Base-by-base conservation (phyloP, 73 alveolate genomes). In the Effrenium voratum region DNA sequence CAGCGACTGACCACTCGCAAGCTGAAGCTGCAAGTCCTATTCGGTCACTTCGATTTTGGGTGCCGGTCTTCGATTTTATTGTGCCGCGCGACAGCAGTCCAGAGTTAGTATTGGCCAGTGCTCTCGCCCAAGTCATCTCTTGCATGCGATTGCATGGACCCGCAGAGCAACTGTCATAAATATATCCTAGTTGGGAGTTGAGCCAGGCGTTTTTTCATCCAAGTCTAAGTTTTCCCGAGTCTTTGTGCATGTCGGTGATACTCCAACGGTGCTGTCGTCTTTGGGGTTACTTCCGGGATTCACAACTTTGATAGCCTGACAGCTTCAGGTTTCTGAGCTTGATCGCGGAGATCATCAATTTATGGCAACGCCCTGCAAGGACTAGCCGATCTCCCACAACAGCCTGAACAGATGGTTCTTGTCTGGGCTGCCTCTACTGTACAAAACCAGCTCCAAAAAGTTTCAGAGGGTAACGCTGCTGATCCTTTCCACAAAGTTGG, bases 41-140 rank as follows among this genome's bases (percentile, higher is more conserved):
- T 22, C 36, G 80, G 47, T 85, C 82, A 45, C 44, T 85, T 45
- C 94, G 94, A 43, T 85, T 85, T 41, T 85, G 94, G 94, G 60
- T 85, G 4, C 94, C 94, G 30, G 66, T 85, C 16, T 85, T 85
- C 43, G 94, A 85, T 63, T 70, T 49, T 10, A 10, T 85, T n/a
- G 94, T 85, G 94, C 44, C 45, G 57, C 82, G 68, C 68, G 22
- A 55, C 10, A 55, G 68, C 30, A 55, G 68, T 55, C 68, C 10
- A 13, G 22, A 22, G 22, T 55, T 55, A 13, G 68, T 10, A 22
- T 24, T 57, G 72, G n/a, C 4, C 26, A 5, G 72, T 5, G 72
- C 2, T 55, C 26, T 55, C 32, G 68, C 32, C 15, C 0, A 55
- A 19, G 68, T 24, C 34, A 57, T 57, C 72, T 15, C 28, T 15